These are phyloP conservation scores for Larix sibirica DNA, from an alignment of 83 land plant species.

Conservation along the genomic window DNA sequence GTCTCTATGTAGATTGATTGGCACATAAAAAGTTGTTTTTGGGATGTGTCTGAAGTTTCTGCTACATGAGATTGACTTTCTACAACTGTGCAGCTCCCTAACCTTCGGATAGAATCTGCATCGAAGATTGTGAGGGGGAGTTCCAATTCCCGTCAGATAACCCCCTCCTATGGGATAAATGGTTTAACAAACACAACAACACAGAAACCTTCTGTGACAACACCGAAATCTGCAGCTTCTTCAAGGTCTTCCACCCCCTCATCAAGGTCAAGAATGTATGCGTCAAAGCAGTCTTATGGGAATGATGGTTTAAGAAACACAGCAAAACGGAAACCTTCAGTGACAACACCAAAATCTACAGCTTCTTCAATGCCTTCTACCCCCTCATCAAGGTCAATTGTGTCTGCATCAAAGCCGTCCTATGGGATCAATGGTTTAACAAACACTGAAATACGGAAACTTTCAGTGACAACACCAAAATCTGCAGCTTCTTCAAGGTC, in stretches of 20 bases:
- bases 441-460: conserved; percentile 35
- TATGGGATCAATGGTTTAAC: conserved; percentile 18
- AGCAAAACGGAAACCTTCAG: too few species aligned
- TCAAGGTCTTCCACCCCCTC: conserved; percentile 59
- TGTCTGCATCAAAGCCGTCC: conserved; percentile 18
- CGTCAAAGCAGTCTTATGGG: too few species aligned
- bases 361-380: conserved; percentile 29
- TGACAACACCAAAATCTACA: too few species aligned
- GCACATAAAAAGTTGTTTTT: too few species aligned
- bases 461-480: conserved; percentile 18
- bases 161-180: conserved; percentile 40
- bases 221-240: background rate
- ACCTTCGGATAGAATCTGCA: conserved; percentile 22
- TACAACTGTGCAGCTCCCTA: conserved; percentile 27
- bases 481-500: conserved; percentile 27
- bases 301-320: too few species aligned
- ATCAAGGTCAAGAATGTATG: conserved; percentile 7
- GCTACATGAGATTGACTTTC: too few species aligned
- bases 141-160: conserved; percentile 38
- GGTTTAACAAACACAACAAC: conserved; percentile 27
- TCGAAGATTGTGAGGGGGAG: conserved; percentile 24
- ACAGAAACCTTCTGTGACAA: conserved; percentile 35
- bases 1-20: too few species aligned
- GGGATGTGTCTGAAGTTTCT: too few species aligned
- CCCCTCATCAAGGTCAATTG: conserved; percentile 10